Conservation (phyloP, 2,329 filamentous ascomycete species). For the Fusarium sp. region DNA sequence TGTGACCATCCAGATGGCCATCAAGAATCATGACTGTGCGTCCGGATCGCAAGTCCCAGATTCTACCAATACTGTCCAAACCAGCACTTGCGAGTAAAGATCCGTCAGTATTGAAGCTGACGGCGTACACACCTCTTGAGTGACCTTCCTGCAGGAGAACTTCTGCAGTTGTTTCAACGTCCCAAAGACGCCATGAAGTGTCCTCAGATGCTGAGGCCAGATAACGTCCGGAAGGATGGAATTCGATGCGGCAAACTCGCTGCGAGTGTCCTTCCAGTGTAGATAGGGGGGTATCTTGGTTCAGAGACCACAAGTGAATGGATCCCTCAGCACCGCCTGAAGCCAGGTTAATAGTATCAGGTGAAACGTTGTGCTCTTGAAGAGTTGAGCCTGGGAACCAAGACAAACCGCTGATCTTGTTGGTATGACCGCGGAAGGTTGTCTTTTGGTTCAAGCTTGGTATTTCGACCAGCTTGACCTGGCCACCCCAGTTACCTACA, state of each 20-base stretch:
- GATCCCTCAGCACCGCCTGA: constrained; percentile 91
- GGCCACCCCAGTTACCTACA: constrained; percentile 92
- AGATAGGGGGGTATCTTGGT: constrained; percentile 84
- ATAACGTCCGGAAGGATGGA: constrained; percentile 91
- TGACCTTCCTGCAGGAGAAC: constrained; percentile 93
- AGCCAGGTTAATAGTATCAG: constrained; percentile 83
- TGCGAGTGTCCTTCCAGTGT: constrained; percentile 87
- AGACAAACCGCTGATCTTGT: constrained; percentile 88
- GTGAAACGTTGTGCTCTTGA: constrained; percentile 76
- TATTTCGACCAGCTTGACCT: constrained; percentile 86
- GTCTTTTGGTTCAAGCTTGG: constrained; percentile 84
- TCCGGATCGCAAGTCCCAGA: constrained; percentile 95
- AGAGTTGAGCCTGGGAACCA: constrained; percentile 90
- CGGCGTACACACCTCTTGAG: constrained; percentile 89
- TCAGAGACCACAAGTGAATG: constrained; percentile 90
- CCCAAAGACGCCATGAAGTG: constrained; percentile 97
- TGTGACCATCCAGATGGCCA: constrained; percentile 82
- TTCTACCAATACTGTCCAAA: constrained; percentile 90
- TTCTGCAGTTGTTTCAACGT: constrained; percentile 87
- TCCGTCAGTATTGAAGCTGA: constrained; percentile 92
- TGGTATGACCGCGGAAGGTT: constrained; percentile 85
- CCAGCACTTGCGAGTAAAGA: constrained; percentile 93
- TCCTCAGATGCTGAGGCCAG: constrained; percentile 95
- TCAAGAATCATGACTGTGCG: constrained; percentile 96
- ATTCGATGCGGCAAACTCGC: constrained; percentile 91